Percentiles rank a stretch among this genome's conserved stretches.
phyloP scores from a whole-genome alignment of 495 filamentous ascomycete species.

The Aspergillus carlsbadensis region DNA sequence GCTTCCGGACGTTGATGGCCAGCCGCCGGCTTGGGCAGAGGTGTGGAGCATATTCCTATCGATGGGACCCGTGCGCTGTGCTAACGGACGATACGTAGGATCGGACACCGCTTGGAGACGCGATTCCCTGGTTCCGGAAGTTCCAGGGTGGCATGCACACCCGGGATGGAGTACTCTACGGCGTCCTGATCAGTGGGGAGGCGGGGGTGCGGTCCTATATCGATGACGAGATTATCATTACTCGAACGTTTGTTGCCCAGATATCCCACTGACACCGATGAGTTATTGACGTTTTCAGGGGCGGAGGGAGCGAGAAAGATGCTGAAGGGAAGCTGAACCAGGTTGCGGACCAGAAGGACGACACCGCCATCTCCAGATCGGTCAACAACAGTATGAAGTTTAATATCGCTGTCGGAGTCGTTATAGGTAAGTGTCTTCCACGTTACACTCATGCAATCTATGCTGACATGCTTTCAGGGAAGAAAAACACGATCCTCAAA shows the following conservation, averaged over 20 bases:
- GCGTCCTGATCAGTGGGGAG: conserved; percentile 63
- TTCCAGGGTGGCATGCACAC: conserved; percentile 63
- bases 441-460: too few species aligned
- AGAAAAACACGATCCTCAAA: conserved; percentile 50
- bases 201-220: conserved; percentile 56
- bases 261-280: not conserved
- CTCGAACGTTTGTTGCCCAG: conserved; percentile 54
- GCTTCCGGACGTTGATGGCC: conserved; percentile 48
- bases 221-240: conserved; percentile 64
- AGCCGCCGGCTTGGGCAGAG: conserved; percentile 59
- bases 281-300: conserved; percentile 42
- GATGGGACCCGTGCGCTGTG: not conserved
- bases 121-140: conserved; percentile 62
- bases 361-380: conserved; percentile 29
- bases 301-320: conserved; percentile 45
- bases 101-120: conserved; percentile 64
- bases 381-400: conserved; percentile 35
- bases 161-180: conserved; percentile 43
- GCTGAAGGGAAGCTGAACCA: conserved; percentile 43
- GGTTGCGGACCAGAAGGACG: conserved; percentile 39
- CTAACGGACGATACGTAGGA: conserved; percentile 24
- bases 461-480: conserved; percentile 37
- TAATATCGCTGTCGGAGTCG: conserved; percentile 50
- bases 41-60: conserved; percentile 18
- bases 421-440: conserved; percentile 57